Evolutionary conservation across 2,329 filamentous ascomycete genomes (phyloP).

Genomic region (Acephala macrosclerotiorum): DNA sequence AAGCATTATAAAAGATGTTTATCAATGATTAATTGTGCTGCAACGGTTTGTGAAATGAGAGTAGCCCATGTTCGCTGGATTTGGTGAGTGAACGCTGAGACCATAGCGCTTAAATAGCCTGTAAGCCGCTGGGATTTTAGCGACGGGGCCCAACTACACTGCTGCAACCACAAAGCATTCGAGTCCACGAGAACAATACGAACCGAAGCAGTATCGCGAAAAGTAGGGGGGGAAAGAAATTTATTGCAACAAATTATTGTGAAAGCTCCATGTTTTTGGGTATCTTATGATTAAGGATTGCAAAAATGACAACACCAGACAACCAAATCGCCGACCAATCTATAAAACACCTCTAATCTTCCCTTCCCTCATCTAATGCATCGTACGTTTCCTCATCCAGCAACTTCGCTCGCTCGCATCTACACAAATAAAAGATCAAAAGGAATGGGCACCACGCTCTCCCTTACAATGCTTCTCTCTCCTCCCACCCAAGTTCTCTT

Average conservation of each 20-base stretch:
- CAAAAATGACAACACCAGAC: not conserved
- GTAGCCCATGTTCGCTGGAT: no score
- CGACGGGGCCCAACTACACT: no score
- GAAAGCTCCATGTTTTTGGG: constrained; percentile 5
- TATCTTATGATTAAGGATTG: not conserved
- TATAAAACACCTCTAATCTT: not conserved
- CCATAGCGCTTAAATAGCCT: no score
- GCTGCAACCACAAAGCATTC: no score
- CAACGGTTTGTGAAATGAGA: no score
- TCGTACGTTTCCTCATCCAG: not conserved
- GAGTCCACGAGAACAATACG: no score
- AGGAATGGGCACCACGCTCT: not conserved
- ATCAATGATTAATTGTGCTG: no score
- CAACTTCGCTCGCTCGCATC: not conserved
- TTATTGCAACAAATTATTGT: not conserved
- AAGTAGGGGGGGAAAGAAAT: not conserved
- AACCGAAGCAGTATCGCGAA: no score
- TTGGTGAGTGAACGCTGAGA: no score
- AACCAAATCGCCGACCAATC: not conserved
- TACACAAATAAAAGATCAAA: not conserved
- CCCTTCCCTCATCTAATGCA: not conserved
- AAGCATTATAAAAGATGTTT: no score
- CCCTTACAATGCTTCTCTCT: not conserved
- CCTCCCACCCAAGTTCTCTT: not conserved
- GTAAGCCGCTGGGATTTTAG: no score